Evolutionary conservation across 2,329 filamentous ascomycete species (phyloP), one percentile per base, ranked within the genome.

Genomic region (Colletotrichum sp.): DNA sequence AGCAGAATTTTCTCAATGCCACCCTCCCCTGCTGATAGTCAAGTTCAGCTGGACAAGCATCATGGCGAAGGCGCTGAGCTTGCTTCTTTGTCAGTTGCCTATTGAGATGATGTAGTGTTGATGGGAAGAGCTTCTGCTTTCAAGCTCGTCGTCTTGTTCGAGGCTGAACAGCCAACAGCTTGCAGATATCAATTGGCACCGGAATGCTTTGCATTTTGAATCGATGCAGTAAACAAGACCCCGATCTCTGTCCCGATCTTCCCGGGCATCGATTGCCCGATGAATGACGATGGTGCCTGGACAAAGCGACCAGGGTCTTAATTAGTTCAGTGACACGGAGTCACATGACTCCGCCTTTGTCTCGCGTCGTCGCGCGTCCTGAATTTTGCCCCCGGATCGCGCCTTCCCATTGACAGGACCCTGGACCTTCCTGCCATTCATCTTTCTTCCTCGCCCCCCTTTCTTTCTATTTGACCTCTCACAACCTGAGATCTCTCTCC

Each of bases 291-390:
- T 34, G n/a, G n/a, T 75, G 55, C 63, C 44, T 59, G 30, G 59
- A 30, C 24, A 68, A 36, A 67, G 59, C 44, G 44, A n/a, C 44
- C 52, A n/a, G 70, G 21, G 28, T 15, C 15, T 55, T 39, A 44
- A 76, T 73, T 49, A 30, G 13, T 44, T 21, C 36, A 26, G 8
- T 16, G 34, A 74, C 80, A 76, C 74, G 76, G 77, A 26, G 18
- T 71, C 79, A 68, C 83, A 83, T 85, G 84, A 85, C 77, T 76
- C 76, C 84, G 83, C 79, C 81, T 72, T 78, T 63, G 71, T 79
- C 80, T 85, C 84, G 84, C 83, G 84, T 85, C 77, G 10, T 4
- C 18, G 75, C 72, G 34, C 70, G 68, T 65, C 72, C 55, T 52
- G 6, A 18, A 26, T 75, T 67, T 67, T 44, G 21, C 18, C 52